Percentiles rank a stretch among this genome's conserved stretches.
Conservation (phyloP, 768 basidiomycete genomes). For the Collybia nuda region DNA sequence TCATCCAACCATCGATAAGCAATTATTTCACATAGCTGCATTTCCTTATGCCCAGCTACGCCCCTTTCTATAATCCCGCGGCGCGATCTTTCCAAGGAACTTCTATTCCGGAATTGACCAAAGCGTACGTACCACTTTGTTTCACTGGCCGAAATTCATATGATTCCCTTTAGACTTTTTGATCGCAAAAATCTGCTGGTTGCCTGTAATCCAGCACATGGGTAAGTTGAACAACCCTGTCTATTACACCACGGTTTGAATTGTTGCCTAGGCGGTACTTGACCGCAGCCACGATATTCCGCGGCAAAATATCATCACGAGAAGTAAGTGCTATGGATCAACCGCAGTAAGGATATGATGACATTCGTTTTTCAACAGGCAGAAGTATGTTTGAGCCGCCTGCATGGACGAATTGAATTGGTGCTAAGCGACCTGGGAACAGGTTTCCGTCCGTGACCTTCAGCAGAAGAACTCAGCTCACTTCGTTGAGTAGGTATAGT, state of each 20-base stretch:
- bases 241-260: constrained; percentile 1
- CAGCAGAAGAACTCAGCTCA: constrained; percentile 72
- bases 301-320: constrained; percentile 76
- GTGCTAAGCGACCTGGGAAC: constrained; percentile 8
- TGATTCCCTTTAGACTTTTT: constrained; percentile 55
- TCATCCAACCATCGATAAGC: neutral
- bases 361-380: constrained; percentile 41
- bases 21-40: constrained; percentile 59
- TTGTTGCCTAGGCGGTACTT: constrained; percentile 64
- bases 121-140: constrained; percentile 48
- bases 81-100: constrained; percentile 58
- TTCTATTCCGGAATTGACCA: constrained; percentile 69
- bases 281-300: constrained; percentile 85
- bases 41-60: constrained; percentile 95
- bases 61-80: constrained; percentile 77
- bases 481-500: constrained; percentile 72
- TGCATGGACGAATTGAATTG: constrained; percentile 4
- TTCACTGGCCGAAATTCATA: neutral
- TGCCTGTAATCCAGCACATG: constrained; percentile 77
- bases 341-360: constrained; percentile 24
- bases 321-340: constrained; percentile 54
- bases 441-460: constrained; percentile 72
- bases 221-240: constrained; percentile 40
- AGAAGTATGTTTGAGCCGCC: constrained; percentile 42
- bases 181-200: constrained; percentile 80